Evolutionary conservation across 148 eudicot species (phyloP).

Genomic region (Hydrangea macrophylla): DNA sequence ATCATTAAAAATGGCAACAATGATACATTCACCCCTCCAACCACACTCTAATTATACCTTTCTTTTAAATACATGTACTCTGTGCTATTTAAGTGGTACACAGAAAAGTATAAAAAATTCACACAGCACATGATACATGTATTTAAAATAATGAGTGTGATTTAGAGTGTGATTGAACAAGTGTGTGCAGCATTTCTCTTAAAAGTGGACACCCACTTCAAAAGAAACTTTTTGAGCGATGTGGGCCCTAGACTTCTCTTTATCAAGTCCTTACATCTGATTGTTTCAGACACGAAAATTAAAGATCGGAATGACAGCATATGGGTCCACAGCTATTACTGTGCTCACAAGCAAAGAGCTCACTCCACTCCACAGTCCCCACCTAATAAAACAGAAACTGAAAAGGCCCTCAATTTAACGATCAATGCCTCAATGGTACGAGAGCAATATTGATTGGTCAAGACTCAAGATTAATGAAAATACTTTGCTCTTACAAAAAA

Average conservation of each 20-base stretch:
- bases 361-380: constrained; percentile 11
- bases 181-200: no score
- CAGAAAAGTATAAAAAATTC: no score
- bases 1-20: neutral
- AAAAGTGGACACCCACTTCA: constrained; percentile 18
- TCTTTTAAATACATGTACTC: no score
- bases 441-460: no score
- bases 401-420: neutral
- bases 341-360: constrained; percentile 18
- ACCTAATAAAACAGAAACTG: neutral
- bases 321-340: constrained; percentile 30
- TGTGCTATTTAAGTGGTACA: no score
- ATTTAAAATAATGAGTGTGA: no score
- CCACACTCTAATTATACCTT: no score
- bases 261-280: neutral
- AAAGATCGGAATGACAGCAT: constrained; percentile 12
- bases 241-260: neutral
- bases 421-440: neutral
- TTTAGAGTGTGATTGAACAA: no score
- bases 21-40: constrained; percentile 18
- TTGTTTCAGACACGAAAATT: neutral
- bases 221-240: constrained; percentile 3
- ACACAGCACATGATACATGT: no score
- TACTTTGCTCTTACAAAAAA: no score
- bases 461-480: no score